These are phyloP conservation scores for Aspergillus sp. DNA, from an alignment of 2,329 filamentous ascomycete species.

Conservation along the genomic window DNA sequence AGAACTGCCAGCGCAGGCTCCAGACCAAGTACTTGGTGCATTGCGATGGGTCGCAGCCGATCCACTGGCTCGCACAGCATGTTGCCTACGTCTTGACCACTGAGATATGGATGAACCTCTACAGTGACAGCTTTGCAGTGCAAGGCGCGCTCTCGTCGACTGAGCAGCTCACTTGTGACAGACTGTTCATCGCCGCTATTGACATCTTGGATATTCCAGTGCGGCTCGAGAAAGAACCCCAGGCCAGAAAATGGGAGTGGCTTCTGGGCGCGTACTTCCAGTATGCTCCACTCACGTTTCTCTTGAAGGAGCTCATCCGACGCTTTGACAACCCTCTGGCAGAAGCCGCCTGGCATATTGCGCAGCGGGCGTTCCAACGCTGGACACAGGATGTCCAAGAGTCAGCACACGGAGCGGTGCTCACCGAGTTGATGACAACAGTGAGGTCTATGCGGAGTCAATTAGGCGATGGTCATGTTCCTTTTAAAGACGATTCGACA, in stretches of 20 bases:
- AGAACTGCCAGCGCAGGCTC: constrained; percentile 46
- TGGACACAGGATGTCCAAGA: neutral
- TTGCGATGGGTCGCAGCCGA: constrained; percentile 41
- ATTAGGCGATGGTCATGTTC: neutral
- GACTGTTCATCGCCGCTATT: constrained; percentile 62
- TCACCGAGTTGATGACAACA: neutral
- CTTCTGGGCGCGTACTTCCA: constrained; percentile 17
- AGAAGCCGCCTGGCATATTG: neutral
- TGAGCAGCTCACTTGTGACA: constrained; percentile 52
- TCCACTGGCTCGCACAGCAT: constrained; percentile 64
- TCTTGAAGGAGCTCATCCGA: constrained; percentile 9
- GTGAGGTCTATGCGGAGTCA: neutral
- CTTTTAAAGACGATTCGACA: neutral
- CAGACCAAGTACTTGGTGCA: constrained; percentile 49
- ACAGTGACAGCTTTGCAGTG: constrained; percentile 43
- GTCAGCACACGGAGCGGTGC: neutral
- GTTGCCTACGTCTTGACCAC: constrained; percentile 67
- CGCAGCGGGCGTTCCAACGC: neutral
- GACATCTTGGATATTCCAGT: constrained; percentile 59
- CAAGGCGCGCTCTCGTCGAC: neutral
- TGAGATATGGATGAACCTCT: constrained; percentile 70
- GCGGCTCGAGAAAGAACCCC: constrained; percentile 14
- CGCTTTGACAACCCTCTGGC: neutral
- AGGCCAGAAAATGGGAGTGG: constrained; percentile 17
- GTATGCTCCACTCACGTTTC: constrained; percentile 15